Base-by-base conservation (phyloP, 2,329 filamentous ascomycete genomes). In the Phaeosphaeria sp. region DNA sequence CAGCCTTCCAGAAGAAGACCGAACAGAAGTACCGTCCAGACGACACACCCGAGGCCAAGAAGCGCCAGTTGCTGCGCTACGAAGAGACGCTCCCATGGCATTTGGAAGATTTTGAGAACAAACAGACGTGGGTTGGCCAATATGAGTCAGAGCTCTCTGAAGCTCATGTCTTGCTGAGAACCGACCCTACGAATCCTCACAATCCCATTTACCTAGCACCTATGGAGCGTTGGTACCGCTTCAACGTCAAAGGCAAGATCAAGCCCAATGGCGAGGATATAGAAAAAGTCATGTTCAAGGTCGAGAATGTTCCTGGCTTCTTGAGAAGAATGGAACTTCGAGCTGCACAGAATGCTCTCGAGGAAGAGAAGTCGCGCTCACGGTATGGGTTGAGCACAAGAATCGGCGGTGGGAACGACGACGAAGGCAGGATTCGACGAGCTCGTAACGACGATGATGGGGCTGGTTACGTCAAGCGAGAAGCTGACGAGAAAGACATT, bases 1-100 rank as follows among this genome's bases (percentile, higher is more conserved):
- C 84, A 53, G 80, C 79, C 21, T 84, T 84, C 53, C 85, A 88
- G 73, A 94, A 96, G 77, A 96, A 94, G 71, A 94, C 89, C 1
- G 90, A 92, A 63, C 91, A 93, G 68, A 90, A 96, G 21, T 93
- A 91, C 72, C 89, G 92, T 65, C 87, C 90, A n/a, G 91, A 96
- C 56, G 86, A 88, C 72, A 88, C 87, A 1, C 85, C 85, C 79
- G 81, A 95, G 85, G 84, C 96, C 84, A 81, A 87, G 87, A 79
- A 90, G 58, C 81, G 81, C 50, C 81, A 84, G 43, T 82, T 86
- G 58, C 80, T 89, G 43, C 85, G 93, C 62, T 99, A 98, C 66
- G 95, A 98, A 75, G 95, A 99, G 77, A 92, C 94, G 3, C 82
- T 97, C 50, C 95, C 95, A 6, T 99, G 95, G 95, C 93, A 97